Evolutionary conservation across 164 flowering plant species (phyloP).

Genomic region (Vitis cinerea): DNA sequence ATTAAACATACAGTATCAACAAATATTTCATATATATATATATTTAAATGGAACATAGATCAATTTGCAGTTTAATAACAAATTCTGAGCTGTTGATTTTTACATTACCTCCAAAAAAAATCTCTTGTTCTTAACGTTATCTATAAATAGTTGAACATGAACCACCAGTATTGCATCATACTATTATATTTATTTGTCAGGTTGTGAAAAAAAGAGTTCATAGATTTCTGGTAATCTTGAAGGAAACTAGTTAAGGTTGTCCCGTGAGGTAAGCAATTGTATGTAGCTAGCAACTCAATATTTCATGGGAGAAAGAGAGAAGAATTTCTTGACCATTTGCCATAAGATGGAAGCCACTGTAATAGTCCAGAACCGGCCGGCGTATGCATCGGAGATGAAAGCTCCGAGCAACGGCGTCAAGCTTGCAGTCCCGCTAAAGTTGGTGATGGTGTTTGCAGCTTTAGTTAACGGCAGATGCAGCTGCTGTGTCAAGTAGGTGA

Average conservation of each 20-base stretch:
- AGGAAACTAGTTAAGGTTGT: background rate
- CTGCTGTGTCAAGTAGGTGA: slow-evolving; percentile 75
- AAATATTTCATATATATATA: background rate
- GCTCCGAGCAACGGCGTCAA: slow-evolving; percentile 91
- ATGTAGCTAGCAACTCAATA: too few relatives aligned
- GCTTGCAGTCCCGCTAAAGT: slow-evolving; percentile 85
- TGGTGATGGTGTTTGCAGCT: slow-evolving; percentile 92
- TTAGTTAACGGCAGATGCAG: slow-evolving; percentile 82
- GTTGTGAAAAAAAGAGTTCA: too few relatives aligned
- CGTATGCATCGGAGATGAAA: slow-evolving; percentile 76
- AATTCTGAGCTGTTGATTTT: background rate
- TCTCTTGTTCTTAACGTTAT: background rate
- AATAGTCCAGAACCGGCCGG: slow-evolving; percentile 91
- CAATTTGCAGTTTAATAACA: background rate
- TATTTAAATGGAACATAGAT: too few relatives aligned
- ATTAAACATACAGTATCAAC: background rate
- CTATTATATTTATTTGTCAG: too few relatives aligned
- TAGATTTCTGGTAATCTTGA: background rate
- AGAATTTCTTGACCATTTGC: slow-evolving; percentile 45
- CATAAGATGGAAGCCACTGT: slow-evolving; percentile 78
- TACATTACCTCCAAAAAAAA: background rate
- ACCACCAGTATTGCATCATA: too few relatives aligned
- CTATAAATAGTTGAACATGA: too few relatives aligned
- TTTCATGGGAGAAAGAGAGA: background rate
- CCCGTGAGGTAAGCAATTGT: background rate